Conservation (phyloP, 169 alveolate genomes). For the Babesia sp. region DNA sequence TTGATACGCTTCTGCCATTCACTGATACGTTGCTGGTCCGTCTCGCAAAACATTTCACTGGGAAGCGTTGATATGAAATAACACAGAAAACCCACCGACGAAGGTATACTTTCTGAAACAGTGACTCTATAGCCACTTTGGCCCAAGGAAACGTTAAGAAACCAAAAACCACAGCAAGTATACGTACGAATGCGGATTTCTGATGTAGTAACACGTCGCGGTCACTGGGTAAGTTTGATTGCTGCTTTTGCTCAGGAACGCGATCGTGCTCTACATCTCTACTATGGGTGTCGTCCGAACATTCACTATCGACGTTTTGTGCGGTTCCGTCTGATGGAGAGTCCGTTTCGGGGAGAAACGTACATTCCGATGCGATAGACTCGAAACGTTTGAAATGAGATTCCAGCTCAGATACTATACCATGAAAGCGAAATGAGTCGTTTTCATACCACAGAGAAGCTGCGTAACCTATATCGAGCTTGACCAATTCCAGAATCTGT, state of each 20-base stretch:
- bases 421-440: constrained; percentile 58
- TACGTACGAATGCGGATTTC: constrained; percentile 67
- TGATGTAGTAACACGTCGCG: constrained; percentile 57
- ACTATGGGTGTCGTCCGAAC: neutral
- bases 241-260: neutral
- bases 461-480: constrained; percentile 38
- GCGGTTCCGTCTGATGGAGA: neutral
- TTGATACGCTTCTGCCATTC: constrained; percentile 61
- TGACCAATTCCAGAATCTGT: constrained; percentile 12
- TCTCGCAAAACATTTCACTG: constrained; percentile 46
- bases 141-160: constrained; percentile 74
- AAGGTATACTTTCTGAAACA: constrained; percentile 69
- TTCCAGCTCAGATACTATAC: constrained; percentile 21
- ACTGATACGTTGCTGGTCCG: constrained; percentile 52
- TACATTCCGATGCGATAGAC: neutral
- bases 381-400: constrained; percentile 19
- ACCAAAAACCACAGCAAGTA: constrained; percentile 61
- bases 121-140: constrained; percentile 65
- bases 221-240: constrained; percentile 39
- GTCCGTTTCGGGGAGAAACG: neutral
- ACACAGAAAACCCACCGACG: constrained; percentile 38
- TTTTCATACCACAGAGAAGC: constrained; percentile 60
- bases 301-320: neutral
- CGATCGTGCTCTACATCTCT: neutral
- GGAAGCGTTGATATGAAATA: neutral